Evolutionary conservation across 768 basidiomycete genomes (phyloP).

Genomic region (Chalciporus pseudorubinellus): DNA sequence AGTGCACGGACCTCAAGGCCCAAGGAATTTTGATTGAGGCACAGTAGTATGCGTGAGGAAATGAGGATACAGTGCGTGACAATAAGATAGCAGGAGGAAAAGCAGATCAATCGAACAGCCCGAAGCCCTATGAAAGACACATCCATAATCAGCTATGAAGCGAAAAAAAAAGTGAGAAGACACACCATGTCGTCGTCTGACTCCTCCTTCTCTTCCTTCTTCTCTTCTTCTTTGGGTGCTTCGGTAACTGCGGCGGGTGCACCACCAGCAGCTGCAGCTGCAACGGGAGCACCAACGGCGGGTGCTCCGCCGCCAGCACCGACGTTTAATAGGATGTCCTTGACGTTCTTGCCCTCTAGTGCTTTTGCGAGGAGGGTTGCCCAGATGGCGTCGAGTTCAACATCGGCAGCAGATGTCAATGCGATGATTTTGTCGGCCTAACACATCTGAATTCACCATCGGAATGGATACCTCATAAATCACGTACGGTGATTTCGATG

Average conservation of each 20-base stretch:
- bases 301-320: constrained; percentile 89
- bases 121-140: constrained; percentile 71
- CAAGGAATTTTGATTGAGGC: constrained; percentile 25
- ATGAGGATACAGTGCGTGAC: constrained; percentile 13
- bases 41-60: constrained; percentile 16
- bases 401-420: constrained; percentile 77
- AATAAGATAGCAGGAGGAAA: constrained; percentile 28
- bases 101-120: constrained; percentile 82
- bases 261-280: constrained; percentile 54
- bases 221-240: constrained; percentile 76
- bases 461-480: not conserved
- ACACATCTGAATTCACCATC: not conserved
- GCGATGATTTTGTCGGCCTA: constrained; percentile 91
- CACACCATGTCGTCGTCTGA: constrained; percentile 68
- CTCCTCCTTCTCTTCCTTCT: constrained; percentile 87
- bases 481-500: constrained; percentile 92
- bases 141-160: not conserved
- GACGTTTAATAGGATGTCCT: constrained; percentile 92
- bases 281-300: constrained; percentile 53
- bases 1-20: constrained; percentile 17
- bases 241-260: constrained; percentile 67
- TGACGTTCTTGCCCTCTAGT: constrained; percentile 96
- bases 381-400: constrained; percentile 97
- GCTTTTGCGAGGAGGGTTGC: constrained; percentile 95
- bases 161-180: not conserved